Percentiles rank a stretch among this genome's conserved stretches.
phyloP scores from a whole-genome alignment of 805 yeast genomes.

The Yarrowia divulgata region DNA sequence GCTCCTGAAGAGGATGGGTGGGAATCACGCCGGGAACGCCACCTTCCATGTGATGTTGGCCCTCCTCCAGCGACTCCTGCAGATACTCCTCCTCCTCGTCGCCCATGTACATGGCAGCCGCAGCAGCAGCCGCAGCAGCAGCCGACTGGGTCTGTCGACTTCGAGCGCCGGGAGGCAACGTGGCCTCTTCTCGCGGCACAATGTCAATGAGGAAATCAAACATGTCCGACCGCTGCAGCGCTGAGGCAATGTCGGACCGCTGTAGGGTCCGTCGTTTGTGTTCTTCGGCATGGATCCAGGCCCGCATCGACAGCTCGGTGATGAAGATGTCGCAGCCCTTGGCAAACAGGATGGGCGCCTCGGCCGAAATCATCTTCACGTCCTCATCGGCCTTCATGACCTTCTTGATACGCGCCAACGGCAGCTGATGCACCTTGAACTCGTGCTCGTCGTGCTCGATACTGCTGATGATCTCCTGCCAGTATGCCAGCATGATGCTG shows the following conservation, averaged over 20 bases:
- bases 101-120: conserved; percentile 34
- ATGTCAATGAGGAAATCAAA: conserved; percentile 96
- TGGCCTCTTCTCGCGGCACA: conserved; percentile 86
- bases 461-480: conserved; percentile 94
- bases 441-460: conserved; percentile 77
- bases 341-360: conserved; percentile 96
- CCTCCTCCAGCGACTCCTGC: conserved; percentile 20
- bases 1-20: conserved; percentile 33
- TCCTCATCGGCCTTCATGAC: conserved; percentile 98
- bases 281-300: conserved; percentile 98
- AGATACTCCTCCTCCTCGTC: conserved; percentile 35
- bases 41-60: conserved; percentile 14
- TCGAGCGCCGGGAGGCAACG: conserved; percentile 21
- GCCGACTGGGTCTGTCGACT: conserved; percentile 27
- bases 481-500: conserved; percentile 91
- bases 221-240: conserved; percentile 93
- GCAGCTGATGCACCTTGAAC: conserved; percentile 92
- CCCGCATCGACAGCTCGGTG: conserved; percentile 96
- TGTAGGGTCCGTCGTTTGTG: conserved; percentile 94
- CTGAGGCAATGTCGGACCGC: conserved; percentile 93
- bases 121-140: conserved; percentile 19
- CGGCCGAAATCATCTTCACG: conserved; percentile 97
- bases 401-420: conserved; percentile 93
- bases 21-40: conserved; percentile 20
- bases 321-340: conserved; percentile 98